A percentile compares a stretch with the other conserved stretches of the same genome.
Conservation (phyloP, 2,329 filamentous ascomycete species). For the Calycina herbarum region DNA sequence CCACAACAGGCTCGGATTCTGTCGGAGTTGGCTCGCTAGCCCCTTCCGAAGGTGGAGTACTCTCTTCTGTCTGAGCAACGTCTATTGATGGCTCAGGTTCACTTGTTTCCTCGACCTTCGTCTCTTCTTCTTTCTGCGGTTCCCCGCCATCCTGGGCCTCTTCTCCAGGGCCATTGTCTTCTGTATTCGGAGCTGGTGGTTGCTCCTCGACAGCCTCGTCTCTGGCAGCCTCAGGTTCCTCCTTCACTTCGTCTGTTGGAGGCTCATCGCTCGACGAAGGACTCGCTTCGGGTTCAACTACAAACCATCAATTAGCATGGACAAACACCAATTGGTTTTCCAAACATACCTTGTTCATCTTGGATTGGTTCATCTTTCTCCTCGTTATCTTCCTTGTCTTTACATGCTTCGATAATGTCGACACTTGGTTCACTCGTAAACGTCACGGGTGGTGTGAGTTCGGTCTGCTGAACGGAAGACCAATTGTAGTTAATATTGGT, state of each 20-base stretch:
- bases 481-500: constrained; percentile 30
- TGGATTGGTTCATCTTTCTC: constrained; percentile 11
- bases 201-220: constrained; percentile 3
- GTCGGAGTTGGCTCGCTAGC: not conserved
- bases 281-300: constrained; percentile 1
- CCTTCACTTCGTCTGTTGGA: constrained; percentile 7
- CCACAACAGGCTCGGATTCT: not conserved
- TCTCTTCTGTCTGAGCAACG: not conserved
- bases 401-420: constrained; percentile 27
- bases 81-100: not conserved
- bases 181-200: constrained; percentile 4
- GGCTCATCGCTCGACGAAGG: not conserved
- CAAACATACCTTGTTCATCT: constrained; percentile 19
- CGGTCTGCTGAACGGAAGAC: constrained; percentile 30
- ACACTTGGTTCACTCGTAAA: constrained; percentile 28
- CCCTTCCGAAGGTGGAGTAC: not conserved
- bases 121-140: not conserved
- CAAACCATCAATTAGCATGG: constrained; percentile 9
- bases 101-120: not conserved
- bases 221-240: constrained; percentile 6
- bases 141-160: not conserved
- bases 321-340: constrained; percentile 1
- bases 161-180: not conserved
- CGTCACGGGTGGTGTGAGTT: constrained; percentile 24
- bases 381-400: constrained; percentile 10